phyloP scores from a whole-genome alignment of 495 filamentous ascomycete genomes.

The Aspergillus funiculosus region DNA sequence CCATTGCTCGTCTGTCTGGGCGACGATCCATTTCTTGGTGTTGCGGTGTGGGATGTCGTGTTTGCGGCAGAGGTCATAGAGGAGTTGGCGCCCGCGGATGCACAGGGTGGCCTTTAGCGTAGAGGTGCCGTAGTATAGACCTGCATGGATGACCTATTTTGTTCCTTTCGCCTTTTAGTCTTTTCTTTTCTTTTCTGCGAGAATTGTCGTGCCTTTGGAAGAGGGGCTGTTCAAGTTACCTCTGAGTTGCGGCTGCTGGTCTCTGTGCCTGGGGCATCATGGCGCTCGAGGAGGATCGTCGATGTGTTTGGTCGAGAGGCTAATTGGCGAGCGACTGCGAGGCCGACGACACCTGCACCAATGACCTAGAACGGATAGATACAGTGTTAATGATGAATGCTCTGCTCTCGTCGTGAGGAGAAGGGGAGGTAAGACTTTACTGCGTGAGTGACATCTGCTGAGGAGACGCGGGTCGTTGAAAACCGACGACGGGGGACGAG shows the following conservation, averaged over 20 bases:
- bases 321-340: conserved; percentile 77
- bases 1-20: conserved; percentile 67
- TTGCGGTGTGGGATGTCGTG: conserved; percentile 64
- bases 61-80: conserved; percentile 71
- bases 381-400: not conserved
- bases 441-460: conserved; percentile 78
- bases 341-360: conserved; percentile 84
- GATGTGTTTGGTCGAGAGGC: conserved; percentile 55
- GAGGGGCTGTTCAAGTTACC: conserved; percentile 31
- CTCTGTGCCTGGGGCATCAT: conserved; percentile 75
- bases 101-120: conserved; percentile 83
- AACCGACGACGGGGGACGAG: conserved; percentile 30
- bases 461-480: conserved; percentile 28
- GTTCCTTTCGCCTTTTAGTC: no score
- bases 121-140: conserved; percentile 77
- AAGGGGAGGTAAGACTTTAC: conserved; percentile 34
- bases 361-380: conserved; percentile 54
- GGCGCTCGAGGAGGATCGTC: conserved; percentile 79
- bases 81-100: conserved; percentile 62
- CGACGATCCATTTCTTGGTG: conserved; percentile 91
- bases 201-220: not conserved
- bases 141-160: conserved; percentile 81
- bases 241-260: conserved; percentile 92
- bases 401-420: not conserved
- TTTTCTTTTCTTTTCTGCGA: not conserved